phyloP scores from a whole-genome alignment of 2,329 filamentous ascomycete genomes.

The Aspergillus transmontanensis region DNA sequence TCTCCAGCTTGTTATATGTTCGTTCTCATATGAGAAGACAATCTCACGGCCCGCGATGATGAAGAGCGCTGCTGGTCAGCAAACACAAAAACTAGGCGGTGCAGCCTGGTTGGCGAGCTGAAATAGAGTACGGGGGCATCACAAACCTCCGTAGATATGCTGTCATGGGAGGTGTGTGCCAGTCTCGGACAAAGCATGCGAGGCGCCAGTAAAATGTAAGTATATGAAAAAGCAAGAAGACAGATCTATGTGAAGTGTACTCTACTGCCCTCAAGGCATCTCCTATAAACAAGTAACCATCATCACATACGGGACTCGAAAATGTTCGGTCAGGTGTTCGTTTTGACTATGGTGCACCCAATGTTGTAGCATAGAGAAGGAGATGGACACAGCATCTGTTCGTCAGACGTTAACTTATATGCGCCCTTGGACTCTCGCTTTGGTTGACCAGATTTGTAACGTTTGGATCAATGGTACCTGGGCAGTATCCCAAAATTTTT shows the following conservation, averaged over 20 bases:
- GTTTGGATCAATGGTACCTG: background rate
- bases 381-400: background rate
- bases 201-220: conserved; percentile 1
- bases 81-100: background rate
- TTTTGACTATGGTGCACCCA: background rate
- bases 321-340: background rate
- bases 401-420: background rate
- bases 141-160: background rate
- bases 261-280: background rate
- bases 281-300: background rate
- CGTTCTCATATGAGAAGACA: background rate
- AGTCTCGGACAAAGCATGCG: background rate
- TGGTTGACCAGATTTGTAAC: background rate
- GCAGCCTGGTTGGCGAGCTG: background rate
- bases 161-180: background rate
- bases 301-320: background rate
- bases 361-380: too few species aligned
- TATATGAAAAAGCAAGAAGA: background rate
- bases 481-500: background rate
- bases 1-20: background rate
- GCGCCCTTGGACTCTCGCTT: background rate
- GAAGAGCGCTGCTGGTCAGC: background rate
- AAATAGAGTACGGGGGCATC: background rate
- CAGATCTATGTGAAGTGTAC: background rate
- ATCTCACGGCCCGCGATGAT: background rate